These are phyloP conservation scores for Yamadazyma membranifaciens DNA, from an alignment of 1,139 yeast genomes.

Conservation along the genomic window DNA sequence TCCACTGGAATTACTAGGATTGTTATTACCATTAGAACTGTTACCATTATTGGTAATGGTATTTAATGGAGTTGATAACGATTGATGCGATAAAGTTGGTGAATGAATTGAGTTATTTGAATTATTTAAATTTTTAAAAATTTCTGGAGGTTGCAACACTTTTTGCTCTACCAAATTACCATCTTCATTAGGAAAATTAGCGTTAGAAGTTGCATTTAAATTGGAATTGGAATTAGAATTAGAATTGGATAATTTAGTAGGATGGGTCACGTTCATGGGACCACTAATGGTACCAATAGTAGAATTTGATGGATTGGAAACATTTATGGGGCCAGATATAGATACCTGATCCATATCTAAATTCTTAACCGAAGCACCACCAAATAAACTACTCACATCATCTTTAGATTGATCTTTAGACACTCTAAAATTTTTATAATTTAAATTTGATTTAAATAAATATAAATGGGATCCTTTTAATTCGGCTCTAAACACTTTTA, in stretches of 20 bases:
- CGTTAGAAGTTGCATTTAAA: constrained; percentile 8
- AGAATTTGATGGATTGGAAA: neutral
- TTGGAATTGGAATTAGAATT: constrained; percentile 3
- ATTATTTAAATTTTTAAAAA: constrained; percentile 9
- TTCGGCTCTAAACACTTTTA: constrained; percentile 58
- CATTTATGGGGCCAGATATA: constrained; percentile 11
- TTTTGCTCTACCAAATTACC: neutral
- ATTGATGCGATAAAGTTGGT: constrained; percentile 1
- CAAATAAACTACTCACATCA: constrained; percentile 4
- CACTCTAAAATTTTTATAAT: constrained; percentile 11
- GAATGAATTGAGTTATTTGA: constrained; percentile 10
- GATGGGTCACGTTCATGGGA: neutral
- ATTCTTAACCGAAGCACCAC: constrained; percentile 6
- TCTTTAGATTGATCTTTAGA: constrained; percentile 5
- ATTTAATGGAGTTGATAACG: constrained; percentile 8
- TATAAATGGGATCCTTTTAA: constrained; percentile 61
- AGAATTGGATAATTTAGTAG: constrained; percentile 2
- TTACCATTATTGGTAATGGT: neutral
- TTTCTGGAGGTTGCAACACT: constrained; percentile 11
- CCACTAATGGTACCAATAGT: constrained; percentile 3
- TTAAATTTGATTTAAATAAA: constrained; percentile 40
- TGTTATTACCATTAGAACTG: neutral
- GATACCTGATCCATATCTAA: constrained; percentile 12
- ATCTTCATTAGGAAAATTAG: neutral
- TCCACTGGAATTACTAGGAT: neutral